phyloP scores from a whole-genome alignment of 1,139 yeast genomes.

The Pichia sp. region DNA sequence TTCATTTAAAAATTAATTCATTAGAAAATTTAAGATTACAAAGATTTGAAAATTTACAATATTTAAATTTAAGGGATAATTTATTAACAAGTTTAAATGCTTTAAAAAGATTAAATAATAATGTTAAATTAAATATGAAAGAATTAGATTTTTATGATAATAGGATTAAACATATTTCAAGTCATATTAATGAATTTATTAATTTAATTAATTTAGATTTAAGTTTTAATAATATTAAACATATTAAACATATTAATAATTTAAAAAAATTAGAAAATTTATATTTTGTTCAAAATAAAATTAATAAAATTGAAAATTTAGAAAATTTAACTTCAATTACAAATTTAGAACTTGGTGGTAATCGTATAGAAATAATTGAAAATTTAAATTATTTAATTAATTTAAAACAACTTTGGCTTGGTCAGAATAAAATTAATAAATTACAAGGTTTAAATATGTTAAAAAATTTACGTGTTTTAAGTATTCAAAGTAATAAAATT shows the following conservation, averaged over 20 bases:
- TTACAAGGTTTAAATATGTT: constrained; percentile 61
- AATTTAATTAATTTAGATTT: constrained; percentile 65
- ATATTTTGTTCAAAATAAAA: constrained; percentile 86
- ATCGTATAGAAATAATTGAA: constrained; percentile 62
- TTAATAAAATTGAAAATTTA: constrained; percentile 64
- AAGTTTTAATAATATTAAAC: constrained; percentile 85
- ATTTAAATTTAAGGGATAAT: constrained; percentile 79
- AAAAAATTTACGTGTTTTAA: constrained; percentile 61
- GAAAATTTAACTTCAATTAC: constrained; percentile 51
- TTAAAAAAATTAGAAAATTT: constrained; percentile 59
- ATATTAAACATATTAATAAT: constrained; percentile 71
- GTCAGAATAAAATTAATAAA: constrained; percentile 71
- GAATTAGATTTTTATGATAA: constrained; percentile 92
- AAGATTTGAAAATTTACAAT: constrained; percentile 52
- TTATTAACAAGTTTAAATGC: constrained; percentile 67
- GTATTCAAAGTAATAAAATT: constrained; percentile 84
- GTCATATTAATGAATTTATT: constrained; percentile 53
- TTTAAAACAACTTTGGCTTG: constrained; percentile 83
- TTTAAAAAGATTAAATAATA: constrained; percentile 48
- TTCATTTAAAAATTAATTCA: constrained; percentile 70
- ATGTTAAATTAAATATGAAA: constrained; percentile 44
- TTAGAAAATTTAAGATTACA: constrained; percentile 58
- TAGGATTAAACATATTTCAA: constrained; percentile 78
- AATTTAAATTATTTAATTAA: constrained; percentile 46
- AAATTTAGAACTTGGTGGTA: constrained; percentile 89